Evolutionary conservation across 1,139 yeast species (phyloP).

Genomic region (Fermentozyma sake): DNA sequence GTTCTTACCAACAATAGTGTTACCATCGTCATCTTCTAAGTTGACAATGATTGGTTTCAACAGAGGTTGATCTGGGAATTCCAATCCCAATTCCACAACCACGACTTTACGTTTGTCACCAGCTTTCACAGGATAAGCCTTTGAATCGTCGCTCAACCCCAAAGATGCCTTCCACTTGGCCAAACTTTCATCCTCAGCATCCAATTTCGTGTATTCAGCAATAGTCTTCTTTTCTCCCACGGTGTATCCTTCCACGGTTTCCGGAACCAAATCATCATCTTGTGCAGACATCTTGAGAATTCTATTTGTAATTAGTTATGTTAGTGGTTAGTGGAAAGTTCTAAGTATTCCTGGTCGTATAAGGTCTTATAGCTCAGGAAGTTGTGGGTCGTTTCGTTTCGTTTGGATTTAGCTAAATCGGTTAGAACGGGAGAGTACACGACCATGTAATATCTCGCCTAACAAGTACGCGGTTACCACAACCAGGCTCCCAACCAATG

Average conservation of each 20-base stretch:
- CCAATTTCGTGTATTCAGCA: slow-evolving; percentile 77
- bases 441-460: too few species aligned
- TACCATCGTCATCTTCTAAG: slow-evolving; percentile 52
- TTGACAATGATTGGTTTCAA: slow-evolving; percentile 61
- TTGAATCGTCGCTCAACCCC: slow-evolving; percentile 56
- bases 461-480: too few species aligned
- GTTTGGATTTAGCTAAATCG: too few species aligned
- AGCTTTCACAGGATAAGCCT: slow-evolving; percentile 61
- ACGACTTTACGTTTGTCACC: slow-evolving; percentile 79
- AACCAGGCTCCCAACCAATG: too few species aligned
- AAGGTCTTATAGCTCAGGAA: too few species aligned
- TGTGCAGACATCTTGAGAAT: slow-evolving; percentile 15
- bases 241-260: slow-evolving; percentile 62
- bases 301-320: too few species aligned
- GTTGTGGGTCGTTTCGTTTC: too few species aligned
- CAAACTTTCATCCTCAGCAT: slow-evolving; percentile 86
- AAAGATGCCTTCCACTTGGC: slow-evolving; percentile 91
- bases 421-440: too few species aligned
- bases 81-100: slow-evolving; percentile 68
- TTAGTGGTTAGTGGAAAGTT: too few species aligned
- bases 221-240: slow-evolving; percentile 84
- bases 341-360: too few species aligned
- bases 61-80: slow-evolving; percentile 54
- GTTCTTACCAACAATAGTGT: slow-evolving; percentile 45
- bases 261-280: slow-evolving; percentile 63